Base-by-base conservation (phyloP, 192 early-diverging fungal species). In the Rhizoclosmatium sp. region DNA sequence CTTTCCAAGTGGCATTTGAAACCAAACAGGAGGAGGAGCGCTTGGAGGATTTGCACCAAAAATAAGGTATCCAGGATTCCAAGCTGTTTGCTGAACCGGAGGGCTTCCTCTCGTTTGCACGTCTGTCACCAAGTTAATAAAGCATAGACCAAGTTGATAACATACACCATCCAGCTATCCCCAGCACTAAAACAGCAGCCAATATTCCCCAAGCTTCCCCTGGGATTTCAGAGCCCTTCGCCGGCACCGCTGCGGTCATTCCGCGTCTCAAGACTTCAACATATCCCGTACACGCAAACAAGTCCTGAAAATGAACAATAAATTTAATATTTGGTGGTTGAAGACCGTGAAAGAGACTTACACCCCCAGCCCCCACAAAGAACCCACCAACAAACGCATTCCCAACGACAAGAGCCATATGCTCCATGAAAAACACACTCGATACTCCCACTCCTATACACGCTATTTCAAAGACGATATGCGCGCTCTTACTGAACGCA, bases 361-460 rank as follows among this genome's bases (percentile, higher is more conserved):
- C 31, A 31, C 31, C 31, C 14, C 78, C 70, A 65, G 65, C 49
- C 23, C 19, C 69, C 47, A 80, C 70, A 54, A 72, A 70, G 60
- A 80, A 72, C 5, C 69, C 59, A 7, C 78, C 78, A 9, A 2
- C 31, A 65, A 71, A 71, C 16, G 70, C 56, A 1, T 60, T 80
- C 10, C 70, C 78, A 3, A 80, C n/a, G 5, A 80, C 70, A 23
- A 80, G 41, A 4, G 70, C 78, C 69, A 72, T 72, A 54, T 80
- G 78, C 62, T 80, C 78, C 69, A 80, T 80, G 48, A 80, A 80
- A 42, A 80, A 80, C 39, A 80, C 45, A 19, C 61, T 60, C 42
- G 62, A 47, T 12, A 60, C 62, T 10, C 78, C 78, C 16, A 48
- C 9, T 1, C 23, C 46, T 19, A 66, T 47, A 4, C 71, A 40